Evolutionary conservation across 2,329 filamentous ascomycete species (phyloP).

Genomic region (Coniochaeta sp.): DNA sequence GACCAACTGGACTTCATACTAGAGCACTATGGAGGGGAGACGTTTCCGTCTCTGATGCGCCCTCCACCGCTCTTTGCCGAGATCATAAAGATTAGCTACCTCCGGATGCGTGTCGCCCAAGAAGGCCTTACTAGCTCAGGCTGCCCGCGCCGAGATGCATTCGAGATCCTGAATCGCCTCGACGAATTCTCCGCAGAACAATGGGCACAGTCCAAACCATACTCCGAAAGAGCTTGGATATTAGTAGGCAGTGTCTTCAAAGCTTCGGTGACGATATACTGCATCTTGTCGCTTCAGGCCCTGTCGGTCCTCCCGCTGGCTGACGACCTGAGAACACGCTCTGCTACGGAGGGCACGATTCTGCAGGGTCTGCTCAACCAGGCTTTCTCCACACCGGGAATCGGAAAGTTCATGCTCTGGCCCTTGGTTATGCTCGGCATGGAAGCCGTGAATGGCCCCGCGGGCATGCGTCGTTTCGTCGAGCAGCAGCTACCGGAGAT

Average conservation of each 20-base stretch:
- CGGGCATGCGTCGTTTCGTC: constrained; percentile 18
- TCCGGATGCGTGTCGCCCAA: constrained; percentile 17
- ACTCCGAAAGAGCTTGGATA: constrained; percentile 15
- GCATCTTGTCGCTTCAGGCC: constrained; percentile 26
- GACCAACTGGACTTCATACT: constrained; percentile 18
- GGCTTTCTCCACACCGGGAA: constrained; percentile 8
- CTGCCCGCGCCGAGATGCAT: constrained; percentile 5
- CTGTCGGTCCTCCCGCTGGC: constrained; percentile 17
- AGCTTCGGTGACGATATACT: constrained; percentile 24
- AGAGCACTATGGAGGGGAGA: constrained; percentile 9
- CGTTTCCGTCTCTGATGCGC: constrained; percentile 22
- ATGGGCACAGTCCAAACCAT: constrained; percentile 20
- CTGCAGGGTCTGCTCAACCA: constrained; percentile 13
- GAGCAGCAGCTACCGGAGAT: constrained; percentile 15
- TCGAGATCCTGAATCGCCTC: constrained; percentile 17
- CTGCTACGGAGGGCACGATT: constrained; percentile 6
- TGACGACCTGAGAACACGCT: constrained; percentile 5
- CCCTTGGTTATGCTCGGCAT: constrained; percentile 27
- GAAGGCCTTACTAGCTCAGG: neutral
- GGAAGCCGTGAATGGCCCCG: constrained; percentile 15
- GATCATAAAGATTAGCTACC: constrained; percentile 25
- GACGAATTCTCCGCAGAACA: constrained; percentile 18
- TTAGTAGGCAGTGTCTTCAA: constrained; percentile 22
- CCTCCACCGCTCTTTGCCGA: constrained; percentile 23
- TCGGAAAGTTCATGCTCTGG: constrained; percentile 23